Evolutionary conservation across 2,329 filamentous ascomycete species (phyloP), one percentile per base, ranked within the genome.

Genomic region (Neonectria magnoliae): DNA sequence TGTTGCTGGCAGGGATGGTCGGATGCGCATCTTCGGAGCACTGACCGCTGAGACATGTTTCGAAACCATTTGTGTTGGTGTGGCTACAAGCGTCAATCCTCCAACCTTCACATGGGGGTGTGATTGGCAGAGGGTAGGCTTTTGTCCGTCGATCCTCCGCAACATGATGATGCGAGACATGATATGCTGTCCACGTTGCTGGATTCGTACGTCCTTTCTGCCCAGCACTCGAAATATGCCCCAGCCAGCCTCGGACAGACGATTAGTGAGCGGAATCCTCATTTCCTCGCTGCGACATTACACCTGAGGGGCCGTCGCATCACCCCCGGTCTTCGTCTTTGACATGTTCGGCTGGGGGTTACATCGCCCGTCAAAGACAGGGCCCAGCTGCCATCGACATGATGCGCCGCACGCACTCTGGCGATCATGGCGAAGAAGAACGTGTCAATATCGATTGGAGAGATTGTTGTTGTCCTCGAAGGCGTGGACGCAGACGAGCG

Each of bases 331-430:
- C 18, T 7, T 13, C 56, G 36, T n/a, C 36, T 38, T 38, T 38
- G 44, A 59, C 61, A 56, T 64, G 18, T 57, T 38, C 33, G 48
- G 48, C 27, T n/a, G 44, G 51, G 48, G 61, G 61, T 64, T 59
- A 59, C 61, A 64, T 64, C 61, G 56, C 55, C 36, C 36, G 14
- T 38, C 36, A 38, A 38, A 7, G 14, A 6, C 36, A 38, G 36
- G 36, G 36, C 14, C 36, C 36, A 55, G 47, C 45, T 55, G 51
- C 51, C 44, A 59, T 51, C 42, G 55, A 31, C 44, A 48, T 25
- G 33, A 38, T 52, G 48, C 42, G 50, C 44, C 16, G 41, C 51
- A n/a, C 56, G 61, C 50, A 55, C 44, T 56, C 51, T 51, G 36
- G 33, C 48, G 47, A 59, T 59, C 33, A 51, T 10, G 10, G 33